Evolutionary conservation across 2,329 filamentous ascomycete species (phyloP).

Genomic region (Hymenoscyphus occultus): DNA sequence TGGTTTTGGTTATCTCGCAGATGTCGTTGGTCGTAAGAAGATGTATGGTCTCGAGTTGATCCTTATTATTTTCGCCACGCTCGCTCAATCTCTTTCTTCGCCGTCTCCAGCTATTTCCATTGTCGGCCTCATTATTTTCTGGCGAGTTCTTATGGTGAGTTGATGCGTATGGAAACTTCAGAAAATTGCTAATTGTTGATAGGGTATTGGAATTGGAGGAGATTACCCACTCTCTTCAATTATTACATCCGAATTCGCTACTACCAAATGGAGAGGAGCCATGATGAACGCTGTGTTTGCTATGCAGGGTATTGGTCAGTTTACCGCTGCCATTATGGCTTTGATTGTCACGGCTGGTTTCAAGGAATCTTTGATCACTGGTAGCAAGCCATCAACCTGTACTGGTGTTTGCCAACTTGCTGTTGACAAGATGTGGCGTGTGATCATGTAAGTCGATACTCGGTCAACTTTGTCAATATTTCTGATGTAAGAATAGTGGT

Average conservation of each 20-base stretch:
- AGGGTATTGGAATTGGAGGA: conserved; percentile 64
- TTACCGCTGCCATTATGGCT: conserved; percentile 71
- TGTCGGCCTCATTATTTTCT: conserved; percentile 71
- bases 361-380: conserved; percentile 57
- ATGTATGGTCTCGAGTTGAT: conserved; percentile 80
- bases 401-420: conserved; percentile 60
- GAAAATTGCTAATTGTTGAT: conserved; percentile 33
- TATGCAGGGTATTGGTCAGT: conserved; percentile 85
- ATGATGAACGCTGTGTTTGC: conserved; percentile 88
- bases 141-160: conserved; percentile 68
- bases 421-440: conserved; percentile 86
- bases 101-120: conserved; percentile 61
- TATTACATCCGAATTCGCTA: conserved; percentile 84
- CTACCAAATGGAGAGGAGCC: conserved; percentile 78
- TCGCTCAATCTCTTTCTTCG: conserved; percentile 67
- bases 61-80: conserved; percentile 74
- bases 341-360: conserved; percentile 72
- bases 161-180: neutral
- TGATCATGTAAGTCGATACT: conserved; percentile 51
- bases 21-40: conserved; percentile 72
- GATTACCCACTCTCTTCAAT: conserved; percentile 82
- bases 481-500: conserved; percentile 15
- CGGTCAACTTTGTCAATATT: neutral
- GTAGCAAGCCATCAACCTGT: conserved; percentile 54
- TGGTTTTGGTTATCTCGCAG: conserved; percentile 74